Conservation (phyloP, 208 protist species). For the Wallacemonas sp. region DNA sequence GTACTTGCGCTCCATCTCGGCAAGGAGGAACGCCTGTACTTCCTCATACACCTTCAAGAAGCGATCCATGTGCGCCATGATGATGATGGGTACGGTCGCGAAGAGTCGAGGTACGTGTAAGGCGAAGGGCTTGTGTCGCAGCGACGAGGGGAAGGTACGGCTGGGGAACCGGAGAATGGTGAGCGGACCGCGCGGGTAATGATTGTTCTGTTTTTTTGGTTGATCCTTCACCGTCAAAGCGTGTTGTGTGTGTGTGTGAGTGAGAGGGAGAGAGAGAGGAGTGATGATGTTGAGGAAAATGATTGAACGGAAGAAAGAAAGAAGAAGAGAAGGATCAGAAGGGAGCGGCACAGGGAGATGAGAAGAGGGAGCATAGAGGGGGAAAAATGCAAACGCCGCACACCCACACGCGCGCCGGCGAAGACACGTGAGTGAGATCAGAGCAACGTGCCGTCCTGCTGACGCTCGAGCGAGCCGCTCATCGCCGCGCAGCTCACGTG, state of each 20-base stretch:
- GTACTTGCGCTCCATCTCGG: constrained; percentile 39
- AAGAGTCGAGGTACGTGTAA: not conserved
- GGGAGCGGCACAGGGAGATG: not conserved
- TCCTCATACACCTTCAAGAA: constrained; percentile 82
- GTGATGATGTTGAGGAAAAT: not conserved
- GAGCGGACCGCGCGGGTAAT: too few species aligned
- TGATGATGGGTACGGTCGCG: not conserved
- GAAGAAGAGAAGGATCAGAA: constrained; percentile 4
- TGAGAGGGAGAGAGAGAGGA: too few species aligned
- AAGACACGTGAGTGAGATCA: too few species aligned
- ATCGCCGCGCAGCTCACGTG: too few species aligned
- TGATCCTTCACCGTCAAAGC: too few species aligned
- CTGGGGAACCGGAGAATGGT: too few species aligned
- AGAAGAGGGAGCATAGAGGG: constrained; percentile 3
- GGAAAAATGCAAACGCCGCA: not conserved
- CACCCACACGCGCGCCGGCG: too few species aligned
- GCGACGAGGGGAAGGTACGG: too few species aligned
- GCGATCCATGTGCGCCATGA: constrained; percentile 53
- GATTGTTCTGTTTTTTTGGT: too few species aligned
- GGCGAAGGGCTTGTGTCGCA: not conserved
- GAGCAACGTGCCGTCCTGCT: too few species aligned
- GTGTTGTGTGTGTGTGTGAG: too few species aligned
- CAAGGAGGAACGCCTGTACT: constrained; percentile 65
- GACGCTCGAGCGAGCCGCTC: too few species aligned
- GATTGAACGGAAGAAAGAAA: not conserved